Evolutionary conservation across 2,329 filamentous ascomycete species (phyloP).

Genomic region (Fusarium coicis): DNA sequence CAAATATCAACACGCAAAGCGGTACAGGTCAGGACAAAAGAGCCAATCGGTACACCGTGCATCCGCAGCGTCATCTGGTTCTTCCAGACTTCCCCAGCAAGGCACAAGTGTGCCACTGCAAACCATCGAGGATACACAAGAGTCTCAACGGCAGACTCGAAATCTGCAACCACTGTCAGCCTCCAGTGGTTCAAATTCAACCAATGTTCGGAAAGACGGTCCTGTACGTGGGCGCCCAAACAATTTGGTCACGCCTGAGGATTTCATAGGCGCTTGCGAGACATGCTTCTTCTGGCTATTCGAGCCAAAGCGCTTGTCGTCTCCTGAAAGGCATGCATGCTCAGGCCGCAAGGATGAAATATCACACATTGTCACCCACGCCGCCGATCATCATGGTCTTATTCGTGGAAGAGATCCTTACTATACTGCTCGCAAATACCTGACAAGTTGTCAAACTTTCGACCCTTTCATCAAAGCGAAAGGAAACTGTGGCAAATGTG

Average conservation of each 20-base stretch:
- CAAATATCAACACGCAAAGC: slow-evolving; percentile 9
- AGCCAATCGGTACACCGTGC: neutral
- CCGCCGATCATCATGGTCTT: slow-evolving; percentile 37
- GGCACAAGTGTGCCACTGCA: neutral
- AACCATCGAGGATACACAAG: neutral
- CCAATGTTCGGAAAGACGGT: neutral
- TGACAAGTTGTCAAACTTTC: slow-evolving; percentile 23
- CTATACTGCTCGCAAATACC: slow-evolving; percentile 24
- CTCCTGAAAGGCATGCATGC: slow-evolving; percentile 25
- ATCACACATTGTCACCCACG: slow-evolving; percentile 38
- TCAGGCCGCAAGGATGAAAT: slow-evolving; percentile 29
- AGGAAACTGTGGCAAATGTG: slow-evolving; percentile 26
- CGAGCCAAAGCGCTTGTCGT: slow-evolving; percentile 7
- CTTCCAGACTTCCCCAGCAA: neutral
- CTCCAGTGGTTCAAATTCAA: neutral
- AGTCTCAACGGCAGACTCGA: neutral
- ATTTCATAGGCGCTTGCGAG: slow-evolving; percentile 13
- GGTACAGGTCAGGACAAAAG: slow-evolving; percentile 1
- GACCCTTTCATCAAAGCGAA: slow-evolving; percentile 25
- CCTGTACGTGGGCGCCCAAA: neutral
- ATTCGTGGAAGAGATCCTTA: slow-evolving; percentile 31
- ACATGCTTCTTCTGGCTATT: slow-evolving; percentile 31
- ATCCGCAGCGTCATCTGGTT: neutral
- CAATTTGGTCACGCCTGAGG: slow-evolving; percentile 1
- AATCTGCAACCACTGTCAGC: neutral